phyloP scores from a whole-genome alignment of 1,139 yeast species.

The Saccharomycopsis hybrid region DNA sequence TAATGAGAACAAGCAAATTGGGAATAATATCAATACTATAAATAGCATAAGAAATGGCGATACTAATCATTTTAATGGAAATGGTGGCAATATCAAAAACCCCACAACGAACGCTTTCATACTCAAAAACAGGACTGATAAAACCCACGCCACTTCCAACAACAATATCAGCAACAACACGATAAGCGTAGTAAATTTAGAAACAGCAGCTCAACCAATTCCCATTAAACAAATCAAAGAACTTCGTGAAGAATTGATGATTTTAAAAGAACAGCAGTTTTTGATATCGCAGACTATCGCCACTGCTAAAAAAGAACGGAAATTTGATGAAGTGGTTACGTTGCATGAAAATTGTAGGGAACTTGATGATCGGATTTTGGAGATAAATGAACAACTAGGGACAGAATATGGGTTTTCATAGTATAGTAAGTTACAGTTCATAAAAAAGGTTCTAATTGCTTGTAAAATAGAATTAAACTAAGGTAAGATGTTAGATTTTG shows the following conservation, averaged over 20 bases:
- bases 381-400: conserved; percentile 51
- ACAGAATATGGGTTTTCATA: conserved; percentile 33
- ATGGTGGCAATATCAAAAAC: too few species aligned
- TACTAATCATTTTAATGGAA: too few species aligned
- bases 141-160: too few species aligned
- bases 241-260: conserved; percentile 73
- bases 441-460: too few species aligned
- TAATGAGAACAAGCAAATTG: background rate
- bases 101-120: too few species aligned
- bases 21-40: too few species aligned
- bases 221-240: conserved; percentile 43
- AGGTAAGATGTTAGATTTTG: too few species aligned
- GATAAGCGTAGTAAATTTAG: conserved; percentile 2
- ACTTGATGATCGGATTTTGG: conserved; percentile 44
- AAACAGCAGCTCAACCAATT: background rate
- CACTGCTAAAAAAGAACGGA: conserved; percentile 57
- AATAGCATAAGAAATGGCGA: too few species aligned
- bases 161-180: conserved; percentile 25
- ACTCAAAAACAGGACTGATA: background rate
- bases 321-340: conserved; percentile 69
- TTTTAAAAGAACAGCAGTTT: conserved; percentile 75
- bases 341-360: conserved; percentile 57
- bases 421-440: too few species aligned
- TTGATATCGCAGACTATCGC: conserved; percentile 59
- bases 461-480: too few species aligned